phyloP scores from a whole-genome alignment of 768 basidiomycete genomes.

The Termitomyces sp. region DNA sequence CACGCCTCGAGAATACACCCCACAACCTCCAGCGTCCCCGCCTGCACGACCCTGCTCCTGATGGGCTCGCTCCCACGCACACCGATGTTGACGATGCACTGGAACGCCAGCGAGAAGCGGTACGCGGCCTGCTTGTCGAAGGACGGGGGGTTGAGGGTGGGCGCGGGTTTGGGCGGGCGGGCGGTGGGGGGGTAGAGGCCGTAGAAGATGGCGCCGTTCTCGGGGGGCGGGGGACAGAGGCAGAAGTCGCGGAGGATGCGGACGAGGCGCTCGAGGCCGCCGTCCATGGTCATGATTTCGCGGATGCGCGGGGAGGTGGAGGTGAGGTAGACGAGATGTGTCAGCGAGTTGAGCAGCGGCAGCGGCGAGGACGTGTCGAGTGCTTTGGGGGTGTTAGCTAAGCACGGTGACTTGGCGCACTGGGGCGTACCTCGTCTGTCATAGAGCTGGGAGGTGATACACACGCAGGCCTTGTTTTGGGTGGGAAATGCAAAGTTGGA shows the following conservation, averaged over 20 bases:
- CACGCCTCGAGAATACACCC: slow-evolving; percentile 93
- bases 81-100: slow-evolving; percentile 96
- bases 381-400: slow-evolving; percentile 24
- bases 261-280: slow-evolving; percentile 93
- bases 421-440: slow-evolving; percentile 77
- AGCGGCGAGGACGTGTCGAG: slow-evolving; percentile 49
- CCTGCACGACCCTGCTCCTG: slow-evolving; percentile 88
- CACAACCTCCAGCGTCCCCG: slow-evolving; percentile 90
- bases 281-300: slow-evolving; percentile 97
- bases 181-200: slow-evolving; percentile 68
- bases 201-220: slow-evolving; percentile 72
- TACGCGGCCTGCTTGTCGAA: slow-evolving; percentile 86
- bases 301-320: slow-evolving; percentile 96
- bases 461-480: slow-evolving; percentile 93
- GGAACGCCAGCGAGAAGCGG: slow-evolving; percentile 90
- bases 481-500: slow-evolving; percentile 93
- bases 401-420: not conserved
- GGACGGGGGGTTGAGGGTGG: slow-evolving; percentile 61
- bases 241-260: slow-evolving; percentile 89
- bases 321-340: slow-evolving; percentile 93
- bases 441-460: slow-evolving; percentile 91
- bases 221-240: slow-evolving; percentile 76
- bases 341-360: slow-evolving; percentile 79
- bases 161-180: slow-evolving; percentile 49
- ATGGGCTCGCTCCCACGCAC: slow-evolving; percentile 94